A percentile compares a stretch with the other conserved stretches of the same genome.
These are phyloP conservation scores for Aureobasidium zeae DNA, from an alignment of 2,329 filamentous ascomycete species.

Conservation along the genomic window DNA sequence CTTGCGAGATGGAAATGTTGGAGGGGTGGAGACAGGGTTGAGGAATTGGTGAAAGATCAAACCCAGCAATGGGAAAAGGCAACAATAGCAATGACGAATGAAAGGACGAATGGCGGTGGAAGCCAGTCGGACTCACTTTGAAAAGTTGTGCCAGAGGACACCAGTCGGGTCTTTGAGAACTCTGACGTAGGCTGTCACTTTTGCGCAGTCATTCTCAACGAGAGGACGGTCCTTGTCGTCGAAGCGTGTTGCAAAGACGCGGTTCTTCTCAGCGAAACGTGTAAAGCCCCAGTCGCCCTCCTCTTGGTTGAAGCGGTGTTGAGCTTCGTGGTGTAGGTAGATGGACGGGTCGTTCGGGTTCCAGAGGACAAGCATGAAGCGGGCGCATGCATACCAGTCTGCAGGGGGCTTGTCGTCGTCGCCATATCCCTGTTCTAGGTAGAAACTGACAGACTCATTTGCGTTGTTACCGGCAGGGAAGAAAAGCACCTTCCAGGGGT, in stretches of 20 bases:
- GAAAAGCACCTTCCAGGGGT: slow-evolving; percentile 90
- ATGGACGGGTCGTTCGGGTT: slow-evolving; percentile 88
- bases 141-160: slow-evolving; percentile 83
- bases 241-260: slow-evolving; percentile 71
- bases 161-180: slow-evolving; percentile 81
- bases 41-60: neutral
- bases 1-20: too few species aligned
- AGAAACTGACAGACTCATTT: slow-evolving; percentile 86
- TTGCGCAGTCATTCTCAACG: slow-evolving; percentile 66
- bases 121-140: slow-evolving; percentile 46
- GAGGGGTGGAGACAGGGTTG: neutral
- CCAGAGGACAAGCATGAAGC: slow-evolving; percentile 89
- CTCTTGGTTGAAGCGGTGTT: slow-evolving; percentile 90
- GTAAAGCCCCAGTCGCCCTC: slow-evolving; percentile 99
- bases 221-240: slow-evolving; percentile 61
- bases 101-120: too few species aligned
- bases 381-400: slow-evolving; percentile 93
- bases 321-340: slow-evolving; percentile 66
- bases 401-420: slow-evolving; percentile 60
- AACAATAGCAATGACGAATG: neutral
- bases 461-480: slow-evolving; percentile 88
- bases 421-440: slow-evolving; percentile 89
- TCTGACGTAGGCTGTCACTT: slow-evolving; percentile 74
- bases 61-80: too few species aligned
- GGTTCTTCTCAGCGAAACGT: slow-evolving; percentile 80